Base-by-base conservation (phyloP, 1,284 basidiomycete genomes). In the Singerocomus rubriflavus region DNA sequence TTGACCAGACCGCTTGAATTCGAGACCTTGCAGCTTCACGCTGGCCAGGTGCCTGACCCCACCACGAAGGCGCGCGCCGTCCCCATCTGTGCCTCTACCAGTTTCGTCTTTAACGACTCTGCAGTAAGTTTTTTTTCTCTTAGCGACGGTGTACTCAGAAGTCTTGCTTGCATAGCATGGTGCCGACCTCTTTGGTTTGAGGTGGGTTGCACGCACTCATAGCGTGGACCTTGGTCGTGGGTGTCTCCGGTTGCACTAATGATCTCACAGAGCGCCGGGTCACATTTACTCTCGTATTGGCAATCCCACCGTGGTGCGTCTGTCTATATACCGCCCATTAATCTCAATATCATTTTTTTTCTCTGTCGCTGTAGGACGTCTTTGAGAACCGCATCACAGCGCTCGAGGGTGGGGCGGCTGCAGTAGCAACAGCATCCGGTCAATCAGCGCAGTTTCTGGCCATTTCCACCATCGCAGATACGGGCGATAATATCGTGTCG, bases 351-450 rank as follows among this genome's bases (percentile, higher is more conserved):
- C 31, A 21, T 11, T 33, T 12, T 8, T 8, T 21, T 21, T 21
- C 6, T 2, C 35, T 13, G 27, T 46, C 29, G 21, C 14, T 31
- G 14, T 34, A 86, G 82, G 85, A 86, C 58, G 87, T 93, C 6
- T 92, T 95, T 57, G 91, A 95, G 70, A 82, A 88, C 61, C 81
- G 92, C 21, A 84, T 94, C 4, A 85, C 91, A 2, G 87, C 88
- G 0, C 78, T 94, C 30, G 91, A 94, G 65, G 88, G 89, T 12
- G 92, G 92, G 27, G 77, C 76, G 4, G 91, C 86, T 0, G 91
- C 91, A 12, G 79, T 94, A 2, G 91, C 91, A 3, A 78, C 86
- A 0, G 71, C 89, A 0, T 90, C 86, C 49, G 92, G 91, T 2
- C 88, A 91, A 62, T 76, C 88, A 0, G 92, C 92, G 0, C 90